Evolutionary conservation across 2,329 filamentous ascomycete genomes (phyloP), one percentile per base, ranked within the genome.

Genomic region (Aspergillus ochraceoroseus): DNA sequence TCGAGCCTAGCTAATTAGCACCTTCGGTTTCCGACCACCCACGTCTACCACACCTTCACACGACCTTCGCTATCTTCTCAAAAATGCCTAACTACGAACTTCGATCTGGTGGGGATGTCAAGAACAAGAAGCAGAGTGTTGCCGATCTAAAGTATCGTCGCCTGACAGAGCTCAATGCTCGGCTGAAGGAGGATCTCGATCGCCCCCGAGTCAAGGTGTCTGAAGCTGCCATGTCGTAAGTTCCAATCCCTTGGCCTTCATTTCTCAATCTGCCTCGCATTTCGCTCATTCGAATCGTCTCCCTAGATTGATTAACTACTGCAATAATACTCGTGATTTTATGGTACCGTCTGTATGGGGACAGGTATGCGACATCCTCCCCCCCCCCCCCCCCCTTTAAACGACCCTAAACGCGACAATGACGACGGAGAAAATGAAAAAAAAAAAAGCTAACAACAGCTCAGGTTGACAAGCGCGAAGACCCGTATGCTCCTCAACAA

Each of bases 281-380:
- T 26, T 37, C 18, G 23, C 39, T 42, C n/a, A 42, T 37, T 28
- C 27, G 25, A 23, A 43, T 38, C 29, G 30, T 53, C 43, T 37
- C 19, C 44, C 51, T 62, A 98, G 92, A 68, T 85, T 96, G 66
- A 96, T 96, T 66, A 86, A 87, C 56, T 96, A 96, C 73, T 96
- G 90, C 71, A 94, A 94, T 70, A 89, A 87, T 69, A 95, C 92
- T 57, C 85, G 90, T 68, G 92, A 98, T 67, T 96, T 94, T 74
- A 96, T 98, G 92, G 89, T 96, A 42, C 89, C 89, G 36, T 94
- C 88, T 38, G 86, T 94, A 67, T 98, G 92, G 92, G 90, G 90
- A 55, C 79, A 83, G 47, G 79, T 82, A 72, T 58, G 60, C 53
- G 48, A 51, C 45, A 44, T 35, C 29, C 18, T 7, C 2, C 35